Conservation (phyloP, 179 eudicot species). For the Monotropa hypopitys region DNA sequence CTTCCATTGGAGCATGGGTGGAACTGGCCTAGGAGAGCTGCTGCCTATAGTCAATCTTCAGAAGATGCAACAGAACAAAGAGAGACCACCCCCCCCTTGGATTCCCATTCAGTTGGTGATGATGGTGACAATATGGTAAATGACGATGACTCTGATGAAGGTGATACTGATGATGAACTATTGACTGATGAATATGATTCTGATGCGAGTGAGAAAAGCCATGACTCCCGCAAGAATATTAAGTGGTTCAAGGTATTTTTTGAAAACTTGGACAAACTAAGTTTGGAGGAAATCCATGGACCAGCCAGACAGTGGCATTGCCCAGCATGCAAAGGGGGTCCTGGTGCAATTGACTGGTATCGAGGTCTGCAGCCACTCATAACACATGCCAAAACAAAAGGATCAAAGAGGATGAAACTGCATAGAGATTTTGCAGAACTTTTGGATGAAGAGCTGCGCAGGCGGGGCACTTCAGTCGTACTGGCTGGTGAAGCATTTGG, state of each 20-base stretch:
- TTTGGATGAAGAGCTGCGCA: conserved; percentile 62
- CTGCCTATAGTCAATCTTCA: conserved; percentile 15
- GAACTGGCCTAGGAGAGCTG: conserved; percentile 24
- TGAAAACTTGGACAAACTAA: conserved; percentile 32
- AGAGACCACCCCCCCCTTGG: conserved; percentile 1
- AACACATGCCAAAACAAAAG: conserved; percentile 63
- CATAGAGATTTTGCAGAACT: conserved; percentile 58
- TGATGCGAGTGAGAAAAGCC: conserved; percentile 35
- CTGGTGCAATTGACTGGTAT: conserved; percentile 76
- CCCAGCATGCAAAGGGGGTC: conserved; percentile 87
- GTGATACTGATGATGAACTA: conserved; percentile 41
- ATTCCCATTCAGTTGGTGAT: conserved; percentile 5
- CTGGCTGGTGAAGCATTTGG: conserved; percentile 57
- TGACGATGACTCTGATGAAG: conserved; percentile 20
- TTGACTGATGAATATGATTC: conserved; percentile 48
- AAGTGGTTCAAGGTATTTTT: conserved; percentile 44
- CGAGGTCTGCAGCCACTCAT: conserved; percentile 52
- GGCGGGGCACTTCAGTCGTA: conserved; percentile 47
- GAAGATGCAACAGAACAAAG: conserved; percentile 9
- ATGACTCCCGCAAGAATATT: conserved; percentile 35
- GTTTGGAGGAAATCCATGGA: conserved; percentile 44
- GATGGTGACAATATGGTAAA: conserved; percentile 16
- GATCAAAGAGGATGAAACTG: conserved; percentile 46
- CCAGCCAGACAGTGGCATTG: conserved; percentile 79
- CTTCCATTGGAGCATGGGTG: conserved; percentile 37